These are phyloP conservation scores for Penicillium taxi DNA, from an alignment of 495 filamentous ascomycete species.

Conservation along the genomic window DNA sequence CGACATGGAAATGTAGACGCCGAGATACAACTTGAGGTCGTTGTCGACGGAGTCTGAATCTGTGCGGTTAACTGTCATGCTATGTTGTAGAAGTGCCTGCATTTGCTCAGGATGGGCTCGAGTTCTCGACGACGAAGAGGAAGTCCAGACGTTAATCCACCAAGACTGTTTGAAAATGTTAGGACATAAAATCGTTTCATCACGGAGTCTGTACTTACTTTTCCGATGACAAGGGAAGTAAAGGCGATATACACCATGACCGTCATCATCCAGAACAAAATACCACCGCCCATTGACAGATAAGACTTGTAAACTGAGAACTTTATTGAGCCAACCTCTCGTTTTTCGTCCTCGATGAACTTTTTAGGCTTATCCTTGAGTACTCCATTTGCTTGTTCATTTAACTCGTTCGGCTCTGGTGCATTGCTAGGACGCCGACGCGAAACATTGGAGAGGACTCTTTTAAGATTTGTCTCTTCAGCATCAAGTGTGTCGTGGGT, in stretches of 20 bases:
- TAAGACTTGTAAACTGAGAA: constrained; percentile 56
- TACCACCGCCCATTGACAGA: constrained; percentile 56
- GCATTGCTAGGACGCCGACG: constrained; percentile 25
- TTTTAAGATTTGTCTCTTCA: constrained; percentile 17
- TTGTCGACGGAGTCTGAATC: constrained; percentile 4
- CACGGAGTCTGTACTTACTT: constrained; percentile 14
- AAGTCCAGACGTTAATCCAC: constrained; percentile 67
- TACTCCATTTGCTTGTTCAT: constrained; percentile 12
- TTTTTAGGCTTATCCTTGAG: constrained; percentile 47
- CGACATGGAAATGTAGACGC: constrained; percentile 58
- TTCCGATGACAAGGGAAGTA: constrained; percentile 27
- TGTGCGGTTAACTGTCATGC: constrained; percentile 6
- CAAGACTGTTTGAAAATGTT: constrained; percentile 38
- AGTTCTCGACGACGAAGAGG: constrained; percentile 11
- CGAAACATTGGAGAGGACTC: constrained; percentile 21
- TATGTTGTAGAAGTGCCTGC: constrained; percentile 13
- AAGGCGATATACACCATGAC: constrained; percentile 9
- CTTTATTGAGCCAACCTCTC: constrained; percentile 58
- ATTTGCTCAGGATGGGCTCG: constrained; percentile 17
- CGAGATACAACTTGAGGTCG: constrained; percentile 53
- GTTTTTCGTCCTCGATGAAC: constrained; percentile 67
- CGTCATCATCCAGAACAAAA: constrained; percentile 9
- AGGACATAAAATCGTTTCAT: background rate
- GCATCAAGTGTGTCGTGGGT: constrained; percentile 4
- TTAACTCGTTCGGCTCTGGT: constrained; percentile 18